phyloP scores from a whole-genome alignment of 257 asterid genomes.

The Ballota nigra region DNA sequence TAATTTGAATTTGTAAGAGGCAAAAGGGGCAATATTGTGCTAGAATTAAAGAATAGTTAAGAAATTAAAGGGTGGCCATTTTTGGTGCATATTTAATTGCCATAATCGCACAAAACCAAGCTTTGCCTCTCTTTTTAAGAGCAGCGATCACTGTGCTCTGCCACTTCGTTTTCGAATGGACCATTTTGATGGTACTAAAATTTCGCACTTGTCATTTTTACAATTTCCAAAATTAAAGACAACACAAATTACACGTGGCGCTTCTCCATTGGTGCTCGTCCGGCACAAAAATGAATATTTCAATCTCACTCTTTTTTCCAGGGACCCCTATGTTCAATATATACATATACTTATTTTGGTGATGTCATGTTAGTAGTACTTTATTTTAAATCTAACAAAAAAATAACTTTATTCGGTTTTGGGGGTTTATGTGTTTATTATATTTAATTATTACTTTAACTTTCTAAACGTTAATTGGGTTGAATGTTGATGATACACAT shows the following conservation, averaged over 20 bases:
- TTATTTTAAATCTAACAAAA: not conserved
- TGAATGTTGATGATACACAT: not conserved
- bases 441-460: not conserved
- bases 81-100: constrained; percentile 7
- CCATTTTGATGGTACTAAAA: constrained; percentile 30
- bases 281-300: constrained; percentile 22
- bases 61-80: not conserved
- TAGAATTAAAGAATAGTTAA: not conserved
- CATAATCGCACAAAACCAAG: constrained; percentile 10
- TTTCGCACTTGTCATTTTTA: constrained; percentile 30
- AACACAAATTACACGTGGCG: constrained; percentile 30
- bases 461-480: not conserved
- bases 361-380: not conserved
- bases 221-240: not conserved
- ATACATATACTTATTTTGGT: not conserved
- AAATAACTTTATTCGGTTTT: not conserved
- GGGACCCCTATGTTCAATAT: constrained; percentile 10
- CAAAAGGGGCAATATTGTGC: not conserved
- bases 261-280: constrained; percentile 22
- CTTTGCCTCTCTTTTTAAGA: constrained; percentile 19
- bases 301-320: not conserved
- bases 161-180: constrained; percentile 31
- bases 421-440: not conserved
- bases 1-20: not conserved
- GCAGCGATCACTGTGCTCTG: constrained; percentile 11